These are phyloP conservation scores for Funneliformis caledonium DNA, from an alignment of 371 early-diverging fungal genomes.

Conservation along the genomic window DNA sequence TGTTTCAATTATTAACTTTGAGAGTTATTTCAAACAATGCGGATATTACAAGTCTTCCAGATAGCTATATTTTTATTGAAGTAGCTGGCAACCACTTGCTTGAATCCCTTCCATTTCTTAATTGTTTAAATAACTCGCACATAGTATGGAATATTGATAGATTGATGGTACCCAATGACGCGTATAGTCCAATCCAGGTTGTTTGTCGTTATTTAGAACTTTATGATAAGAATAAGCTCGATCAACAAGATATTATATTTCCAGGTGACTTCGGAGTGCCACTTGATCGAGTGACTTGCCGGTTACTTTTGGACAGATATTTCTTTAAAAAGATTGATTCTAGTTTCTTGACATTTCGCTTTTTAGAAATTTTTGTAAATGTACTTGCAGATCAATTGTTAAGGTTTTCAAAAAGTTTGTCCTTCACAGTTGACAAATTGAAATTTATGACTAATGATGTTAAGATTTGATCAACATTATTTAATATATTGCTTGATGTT, in stretches of 20 bases:
- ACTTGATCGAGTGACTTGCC: neutral
- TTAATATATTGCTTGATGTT: slow-evolving; percentile 10
- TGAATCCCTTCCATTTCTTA: slow-evolving; percentile 15
- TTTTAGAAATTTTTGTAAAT: slow-evolving; percentile 38
- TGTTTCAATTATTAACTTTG: slow-evolving; percentile 33
- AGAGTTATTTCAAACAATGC: slow-evolving; percentile 31
- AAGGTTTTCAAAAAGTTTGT: slow-evolving; percentile 27
- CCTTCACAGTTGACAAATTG: slow-evolving; percentile 20
- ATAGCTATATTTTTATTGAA: slow-evolving; percentile 30
- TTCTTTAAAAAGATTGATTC: slow-evolving; percentile 7
- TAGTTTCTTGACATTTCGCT: slow-evolving; percentile 23
- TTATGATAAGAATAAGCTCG: neutral
- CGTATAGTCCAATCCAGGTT: slow-evolving; percentile 21
- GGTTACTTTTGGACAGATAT: slow-evolving; percentile 14
- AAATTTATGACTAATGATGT: slow-evolving; percentile 12
- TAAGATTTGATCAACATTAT: slow-evolving; percentile 1
- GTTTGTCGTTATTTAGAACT: slow-evolving; percentile 31
- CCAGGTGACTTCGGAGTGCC: neutral
- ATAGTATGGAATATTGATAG: slow-evolving; percentile 18
- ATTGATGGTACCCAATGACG: slow-evolving; percentile 3
- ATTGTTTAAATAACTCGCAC: neutral
- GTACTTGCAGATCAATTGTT: slow-evolving; percentile 38
- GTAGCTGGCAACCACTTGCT: slow-evolving; percentile 34
- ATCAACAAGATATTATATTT: slow-evolving; percentile 8
- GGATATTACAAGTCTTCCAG: slow-evolving; percentile 33